phyloP scores from a whole-genome alignment of 495 filamentous ascomycete genomes.

The Clavariopsis aquatica region DNA sequence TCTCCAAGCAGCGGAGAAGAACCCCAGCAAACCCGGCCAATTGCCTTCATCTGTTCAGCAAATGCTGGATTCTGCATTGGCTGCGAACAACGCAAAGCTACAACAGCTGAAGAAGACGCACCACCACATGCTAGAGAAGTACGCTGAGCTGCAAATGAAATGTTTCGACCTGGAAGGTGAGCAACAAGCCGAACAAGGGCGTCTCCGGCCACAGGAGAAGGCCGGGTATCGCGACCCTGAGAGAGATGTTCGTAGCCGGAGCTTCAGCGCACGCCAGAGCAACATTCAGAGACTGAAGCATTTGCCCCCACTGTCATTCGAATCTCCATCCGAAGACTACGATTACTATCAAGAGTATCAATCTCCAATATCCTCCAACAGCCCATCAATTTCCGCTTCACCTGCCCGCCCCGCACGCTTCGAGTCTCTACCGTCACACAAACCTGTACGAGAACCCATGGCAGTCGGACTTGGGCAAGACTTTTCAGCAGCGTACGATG shows the following conservation, averaged over 20 bases:
- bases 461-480: conserved; percentile 24
- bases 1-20: conserved; percentile 42
- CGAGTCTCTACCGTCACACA: conserved; percentile 23
- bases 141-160: conserved; percentile 45
- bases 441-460: conserved; percentile 1
- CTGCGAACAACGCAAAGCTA: conserved; percentile 48
- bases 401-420: conserved; percentile 27
- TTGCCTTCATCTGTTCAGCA: conserved; percentile 46
- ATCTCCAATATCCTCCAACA: conserved; percentile 29
- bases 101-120: conserved; percentile 51
- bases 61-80: conserved; percentile 54
- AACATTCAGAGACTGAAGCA: conserved; percentile 20
- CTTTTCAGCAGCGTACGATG: conserved; percentile 31
- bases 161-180: conserved; percentile 38
- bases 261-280: conserved; percentile 15
- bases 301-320: conserved; percentile 13
- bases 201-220: conserved; percentile 8
- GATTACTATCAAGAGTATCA: conserved; percentile 32
- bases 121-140: conserved; percentile 45
- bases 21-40: conserved; percentile 26
- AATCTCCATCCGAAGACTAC: conserved; percentile 13
- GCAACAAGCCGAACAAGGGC: conserved; percentile 22
- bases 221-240: conserved; percentile 11
- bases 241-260: conserved; percentile 22
- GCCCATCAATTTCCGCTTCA: conserved; percentile 7